These are phyloP conservation scores for Zygotorulaspora sp. DNA, from an alignment of 805 yeast species.

Conservation along the genomic window DNA sequence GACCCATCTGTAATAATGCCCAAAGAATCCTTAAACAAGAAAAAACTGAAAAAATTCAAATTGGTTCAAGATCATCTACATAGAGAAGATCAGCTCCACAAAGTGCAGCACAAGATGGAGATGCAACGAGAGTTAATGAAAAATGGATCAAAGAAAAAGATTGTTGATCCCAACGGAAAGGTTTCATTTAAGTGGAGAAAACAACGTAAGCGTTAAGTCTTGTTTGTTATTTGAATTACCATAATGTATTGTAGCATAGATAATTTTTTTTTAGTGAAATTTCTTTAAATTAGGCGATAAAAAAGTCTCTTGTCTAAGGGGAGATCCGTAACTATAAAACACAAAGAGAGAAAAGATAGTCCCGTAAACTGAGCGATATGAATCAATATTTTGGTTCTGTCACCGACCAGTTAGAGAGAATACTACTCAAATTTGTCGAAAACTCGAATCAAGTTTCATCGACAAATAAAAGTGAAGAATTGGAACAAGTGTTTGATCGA, in stretches of 20 bases:
- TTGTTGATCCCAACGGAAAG: conserved; percentile 60
- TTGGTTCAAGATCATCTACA: conserved; percentile 60
- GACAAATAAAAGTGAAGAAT: conserved; percentile 3
- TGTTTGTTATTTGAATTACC: no score
- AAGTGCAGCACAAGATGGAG: conserved; percentile 69
- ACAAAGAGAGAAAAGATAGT: no score
- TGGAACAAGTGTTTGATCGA: conserved; percentile 12
- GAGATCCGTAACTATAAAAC: no score
- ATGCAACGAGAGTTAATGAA: conserved; percentile 84
- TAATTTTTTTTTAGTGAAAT: no score
- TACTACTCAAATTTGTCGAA: conserved; percentile 5
- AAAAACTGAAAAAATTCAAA: conserved; percentile 58
- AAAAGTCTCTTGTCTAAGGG: no score
- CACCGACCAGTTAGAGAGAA: conserved; percentile 2
- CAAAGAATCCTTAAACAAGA: conserved; percentile 43
- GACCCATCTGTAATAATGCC: conserved; percentile 24
- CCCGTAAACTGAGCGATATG: no score
- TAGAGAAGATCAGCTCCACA: conserved; percentile 61
- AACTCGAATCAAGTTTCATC: background rate
- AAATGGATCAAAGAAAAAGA: conserved; percentile 79
- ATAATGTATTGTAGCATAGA: no score
- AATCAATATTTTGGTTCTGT: conserved; percentile 1
- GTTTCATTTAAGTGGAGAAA: conserved; percentile 80
- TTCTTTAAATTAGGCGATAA: no score
- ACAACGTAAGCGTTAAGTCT: conserved; percentile 54